Evolutionary conservation across 352 stramenopile genomes (phyloP).

Genomic region (Globisporangium spiculum): DNA sequence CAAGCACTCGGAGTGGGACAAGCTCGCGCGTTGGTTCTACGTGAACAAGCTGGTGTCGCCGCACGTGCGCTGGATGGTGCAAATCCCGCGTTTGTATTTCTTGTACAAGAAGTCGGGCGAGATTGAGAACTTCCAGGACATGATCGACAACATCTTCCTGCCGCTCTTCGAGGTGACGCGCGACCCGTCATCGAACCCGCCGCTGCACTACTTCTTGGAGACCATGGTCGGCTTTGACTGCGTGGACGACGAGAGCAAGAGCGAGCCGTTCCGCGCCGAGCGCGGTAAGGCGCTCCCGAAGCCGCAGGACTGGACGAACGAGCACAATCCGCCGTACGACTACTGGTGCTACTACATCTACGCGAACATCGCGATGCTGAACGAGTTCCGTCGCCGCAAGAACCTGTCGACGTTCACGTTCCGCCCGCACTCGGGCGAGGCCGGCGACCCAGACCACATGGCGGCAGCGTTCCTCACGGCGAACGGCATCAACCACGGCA

Average conservation of each 20-base stretch:
- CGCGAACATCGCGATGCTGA: slow-evolving; percentile 96
- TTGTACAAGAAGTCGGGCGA: slow-evolving; percentile 94
- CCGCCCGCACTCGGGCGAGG: slow-evolving; percentile 98
- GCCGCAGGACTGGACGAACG: slow-evolving; percentile 86
- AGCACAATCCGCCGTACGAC: slow-evolving; percentile 91
- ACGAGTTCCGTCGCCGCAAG: slow-evolving; percentile 90
- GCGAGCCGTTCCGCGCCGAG: slow-evolving; percentile 82
- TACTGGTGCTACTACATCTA: slow-evolving; percentile 98
- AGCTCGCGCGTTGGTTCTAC: slow-evolving; percentile 97
- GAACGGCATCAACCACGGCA: slow-evolving; percentile 98
- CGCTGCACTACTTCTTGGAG: slow-evolving; percentile 91
- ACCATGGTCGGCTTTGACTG: slow-evolving; percentile 98
- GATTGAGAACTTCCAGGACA: slow-evolving; percentile 95
- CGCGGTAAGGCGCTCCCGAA: slow-evolving; percentile 70
- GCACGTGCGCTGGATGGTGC: slow-evolving; percentile 98
- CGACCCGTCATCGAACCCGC: slow-evolving; percentile 90
- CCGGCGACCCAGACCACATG: slow-evolving; percentile 96
- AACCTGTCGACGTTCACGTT: slow-evolving; percentile 94
- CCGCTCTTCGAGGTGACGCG: slow-evolving; percentile 98
- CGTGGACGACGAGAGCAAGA: slow-evolving; percentile 98
- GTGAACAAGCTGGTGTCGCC: slow-evolving; percentile 88
- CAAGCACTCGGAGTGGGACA: slow-evolving; percentile 94
- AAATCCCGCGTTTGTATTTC: slow-evolving; percentile 96
- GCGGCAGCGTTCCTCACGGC: slow-evolving; percentile 87
- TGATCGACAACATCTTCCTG: slow-evolving; percentile 98